Evolutionary conservation across 805 yeast genomes (phyloP).

Genomic region (Cyberlindnera maritima): DNA sequence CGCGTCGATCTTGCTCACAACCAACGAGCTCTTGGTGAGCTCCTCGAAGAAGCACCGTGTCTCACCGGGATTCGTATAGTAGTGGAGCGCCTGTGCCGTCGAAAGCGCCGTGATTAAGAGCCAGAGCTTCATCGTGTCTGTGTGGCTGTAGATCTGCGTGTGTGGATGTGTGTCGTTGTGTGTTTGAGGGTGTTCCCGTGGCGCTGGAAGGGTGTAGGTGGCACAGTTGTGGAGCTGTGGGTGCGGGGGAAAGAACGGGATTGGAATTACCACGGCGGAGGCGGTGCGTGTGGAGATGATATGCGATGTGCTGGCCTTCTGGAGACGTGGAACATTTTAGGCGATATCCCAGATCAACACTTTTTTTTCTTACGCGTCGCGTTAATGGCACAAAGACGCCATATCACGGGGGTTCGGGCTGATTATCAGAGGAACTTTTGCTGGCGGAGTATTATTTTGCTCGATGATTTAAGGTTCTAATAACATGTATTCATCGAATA

Average conservation of each 20-base stretch:
- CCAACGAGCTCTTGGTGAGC: constrained; percentile 71
- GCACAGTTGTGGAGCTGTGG: not conserved
- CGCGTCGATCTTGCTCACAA: constrained; percentile 75
- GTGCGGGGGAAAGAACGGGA: not conserved
- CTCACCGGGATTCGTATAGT: constrained; percentile 74
- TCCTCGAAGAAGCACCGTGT: constrained; percentile 83
- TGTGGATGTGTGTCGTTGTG: no score
- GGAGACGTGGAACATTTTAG: not conserved
- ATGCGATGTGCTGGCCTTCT: not conserved
- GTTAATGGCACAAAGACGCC: not conserved
- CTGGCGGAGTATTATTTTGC: no score
- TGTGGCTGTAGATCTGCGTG: not conserved
- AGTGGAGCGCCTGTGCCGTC: constrained; percentile 46
- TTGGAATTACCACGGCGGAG: not conserved
- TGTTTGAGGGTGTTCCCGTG: not conserved
- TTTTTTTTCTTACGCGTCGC: constrained; percentile 3
- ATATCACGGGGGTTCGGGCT: not conserved
- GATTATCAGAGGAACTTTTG: not conserved
- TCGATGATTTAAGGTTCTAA: no score
- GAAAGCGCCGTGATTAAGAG: not conserved
- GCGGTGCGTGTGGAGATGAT: not conserved
- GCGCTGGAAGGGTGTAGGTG: not conserved
- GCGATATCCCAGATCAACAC: not conserved
- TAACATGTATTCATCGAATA: not conserved
- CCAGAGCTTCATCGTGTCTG: not conserved